These are phyloP conservation scores for Carex sylvatica DNA, from an alignment of 202 grass and related monocot genomes.

Conservation along the genomic window DNA sequence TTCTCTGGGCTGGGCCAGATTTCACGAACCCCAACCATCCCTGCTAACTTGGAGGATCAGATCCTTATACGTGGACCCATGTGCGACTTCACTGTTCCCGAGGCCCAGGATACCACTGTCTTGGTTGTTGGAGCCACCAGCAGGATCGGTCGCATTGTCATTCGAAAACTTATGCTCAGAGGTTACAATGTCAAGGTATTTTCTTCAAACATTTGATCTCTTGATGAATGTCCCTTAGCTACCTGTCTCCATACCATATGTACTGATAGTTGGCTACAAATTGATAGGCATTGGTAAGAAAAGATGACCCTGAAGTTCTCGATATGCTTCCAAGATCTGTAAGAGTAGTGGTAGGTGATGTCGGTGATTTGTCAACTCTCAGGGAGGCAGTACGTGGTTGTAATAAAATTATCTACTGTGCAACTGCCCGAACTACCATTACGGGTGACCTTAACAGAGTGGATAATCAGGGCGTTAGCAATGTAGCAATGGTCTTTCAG, in stretches of 20 bases:
- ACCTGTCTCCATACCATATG: background rate
- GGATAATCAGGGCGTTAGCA: slow-evolving; percentile 87
- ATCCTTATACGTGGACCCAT: slow-evolving; percentile 66
- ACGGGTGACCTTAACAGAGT: slow-evolving; percentile 91
- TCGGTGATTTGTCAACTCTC: slow-evolving; percentile 72
- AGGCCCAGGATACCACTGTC: slow-evolving; percentile 89
- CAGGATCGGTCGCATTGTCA: slow-evolving; percentile 81
- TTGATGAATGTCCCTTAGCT: background rate
- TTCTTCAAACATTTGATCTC: background rate
- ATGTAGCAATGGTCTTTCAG: slow-evolving; percentile 87
- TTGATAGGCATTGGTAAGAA: slow-evolving; percentile 79
- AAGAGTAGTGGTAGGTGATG: slow-evolving; percentile 74
- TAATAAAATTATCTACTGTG: slow-evolving; percentile 95
- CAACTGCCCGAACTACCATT: slow-evolving; percentile 85
- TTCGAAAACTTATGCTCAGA: slow-evolving; percentile 96
- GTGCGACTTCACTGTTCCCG: slow-evolving; percentile 92
- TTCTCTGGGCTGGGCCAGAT: slow-evolving; percentile 95
- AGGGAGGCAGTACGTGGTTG: slow-evolving; percentile 70
- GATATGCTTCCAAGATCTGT: slow-evolving; percentile 82
- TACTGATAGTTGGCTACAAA: slow-evolving; percentile 2
- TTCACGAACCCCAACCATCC: slow-evolving; percentile 53
- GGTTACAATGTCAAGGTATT: slow-evolving; percentile 92
- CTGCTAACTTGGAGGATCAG: slow-evolving; percentile 52
- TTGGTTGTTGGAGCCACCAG: slow-evolving; percentile 90
- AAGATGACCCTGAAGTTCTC: slow-evolving; percentile 71